Evolutionary conservation across 1,284 basidiomycete species (phyloP).

Genomic region (Athelia psychrophila): DNA sequence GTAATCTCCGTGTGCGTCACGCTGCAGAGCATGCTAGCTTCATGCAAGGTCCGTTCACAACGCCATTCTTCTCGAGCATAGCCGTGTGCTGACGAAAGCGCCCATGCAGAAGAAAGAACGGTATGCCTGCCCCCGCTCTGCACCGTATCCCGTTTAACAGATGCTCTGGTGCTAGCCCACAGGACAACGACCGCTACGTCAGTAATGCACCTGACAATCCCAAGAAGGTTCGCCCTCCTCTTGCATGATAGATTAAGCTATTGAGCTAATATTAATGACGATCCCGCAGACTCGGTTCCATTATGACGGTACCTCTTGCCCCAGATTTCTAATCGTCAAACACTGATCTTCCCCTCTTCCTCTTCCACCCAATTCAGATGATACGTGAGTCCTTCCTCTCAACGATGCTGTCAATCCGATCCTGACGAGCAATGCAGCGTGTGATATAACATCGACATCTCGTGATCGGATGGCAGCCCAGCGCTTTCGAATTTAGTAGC

Average conservation of each 20-base stretch:
- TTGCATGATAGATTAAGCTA: not conserved
- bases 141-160: not conserved
- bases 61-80: conserved; percentile 4
- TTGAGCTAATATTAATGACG: conserved; percentile 14
- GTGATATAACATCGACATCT: too few relatives aligned
- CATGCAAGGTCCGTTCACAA: conserved; percentile 67
- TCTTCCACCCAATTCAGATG: too few relatives aligned
- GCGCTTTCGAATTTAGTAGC: too few relatives aligned
- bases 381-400: too few relatives aligned
- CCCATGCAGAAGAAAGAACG: conserved; percentile 5
- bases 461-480: too few relatives aligned
- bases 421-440: too few relatives aligned
- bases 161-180: conserved; percentile 46
- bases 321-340: too few relatives aligned
- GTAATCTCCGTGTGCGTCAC: conserved; percentile 78
- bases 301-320: conserved; percentile 63
- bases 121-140: not conserved
- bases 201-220: conserved; percentile 78
- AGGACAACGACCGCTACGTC: conserved; percentile 80
- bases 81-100: not conserved
- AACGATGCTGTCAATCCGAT: too few relatives aligned
- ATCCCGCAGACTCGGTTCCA: conserved; percentile 62
- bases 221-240: conserved; percentile 62
- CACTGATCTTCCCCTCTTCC: too few relatives aligned
- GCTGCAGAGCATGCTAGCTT: conserved; percentile 84